Evolutionary conservation across 1,139 yeast species (phyloP), one percentile per base, ranked within the genome.

Genomic region (Scheffersomyces segobiensis): DNA sequence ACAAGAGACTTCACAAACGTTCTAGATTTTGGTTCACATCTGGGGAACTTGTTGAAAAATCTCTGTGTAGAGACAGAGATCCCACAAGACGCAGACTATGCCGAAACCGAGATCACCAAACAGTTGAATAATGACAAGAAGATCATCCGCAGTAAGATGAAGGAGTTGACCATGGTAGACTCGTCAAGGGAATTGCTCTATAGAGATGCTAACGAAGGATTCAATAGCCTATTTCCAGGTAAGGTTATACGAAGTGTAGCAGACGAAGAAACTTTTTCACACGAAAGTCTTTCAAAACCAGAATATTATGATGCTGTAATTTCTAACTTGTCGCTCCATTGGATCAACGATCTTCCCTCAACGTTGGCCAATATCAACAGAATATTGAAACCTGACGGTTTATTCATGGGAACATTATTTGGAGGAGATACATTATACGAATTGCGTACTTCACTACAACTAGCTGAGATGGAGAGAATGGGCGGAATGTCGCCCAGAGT

Each of bases 391-490:
- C 96, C 96, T 0, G 97, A 91, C 69, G 96, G 97, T 1, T 78
- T 92, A 70, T 89, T 91, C 65, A 81, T 91, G 82, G 96, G 90
- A 1, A 84, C 93, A n/a, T 82, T 91, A 79, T 84, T 90, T 65
- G 96, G 96, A 7, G 96, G 95, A 5, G 97, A 91, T 70, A 88
- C 96, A 0, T 75, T 91, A 32, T 91, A 86, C 67, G 97, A 91
- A 71, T 78, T 91, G 57, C 80, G 97, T 55, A 89, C 97, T 0
- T 80, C 93, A 1, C 76, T 91, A 54, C 97, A 91, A 69, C 75
- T 91, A 56, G 96, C 97, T 0, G 97, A 91, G 67, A 75, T 87
- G 72, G 97, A 91, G 67, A 79, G 96, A 56, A 78, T 76, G 56
- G 96, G 96, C 8, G 93, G 97, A 3, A 82, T 91, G 61, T 84